Evolutionary conservation across 192 early-diverging fungal species (phyloP).

Genomic region (Backusella circina): DNA sequence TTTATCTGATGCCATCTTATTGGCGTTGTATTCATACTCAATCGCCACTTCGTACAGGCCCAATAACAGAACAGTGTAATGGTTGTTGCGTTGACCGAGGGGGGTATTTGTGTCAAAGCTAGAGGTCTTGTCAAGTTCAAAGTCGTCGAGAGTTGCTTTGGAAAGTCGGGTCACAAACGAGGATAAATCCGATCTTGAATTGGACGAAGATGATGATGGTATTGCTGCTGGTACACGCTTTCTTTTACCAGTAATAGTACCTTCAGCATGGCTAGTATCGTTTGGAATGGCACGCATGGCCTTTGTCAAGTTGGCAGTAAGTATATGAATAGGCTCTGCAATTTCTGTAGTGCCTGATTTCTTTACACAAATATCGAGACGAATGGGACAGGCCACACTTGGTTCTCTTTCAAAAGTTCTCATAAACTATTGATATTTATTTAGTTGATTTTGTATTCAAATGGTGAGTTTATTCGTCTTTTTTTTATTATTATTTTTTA

Average conservation of each 20-base stretch:
- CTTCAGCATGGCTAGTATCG: not conserved
- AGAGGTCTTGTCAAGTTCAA: constrained; percentile 59
- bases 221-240: not conserved
- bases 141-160: constrained; percentile 60
- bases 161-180: constrained; percentile 35
- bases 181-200: not conserved
- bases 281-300: not conserved
- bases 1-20: constrained; percentile 15
- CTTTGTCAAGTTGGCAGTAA: constrained; percentile 7
- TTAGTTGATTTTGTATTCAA: not conserved
- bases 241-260: not conserved
- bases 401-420: constrained; percentile 38
- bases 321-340: constrained; percentile 46
- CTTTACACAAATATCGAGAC: constrained; percentile 24
- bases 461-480: no score
- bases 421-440: constrained; percentile 31
- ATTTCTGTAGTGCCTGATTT: constrained; percentile 22
- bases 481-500: constrained; percentile 6
- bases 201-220: not conserved
- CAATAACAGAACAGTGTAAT: constrained; percentile 44
- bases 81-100: constrained; percentile 53
- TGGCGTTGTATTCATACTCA: constrained; percentile 29
- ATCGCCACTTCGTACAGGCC: constrained; percentile 57
- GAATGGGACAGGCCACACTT: constrained; percentile 16
- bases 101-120: constrained; percentile 53